phyloP scores from a whole-genome alignment of 352 stramenopile species.

The Peronospora destructor region DNA sequence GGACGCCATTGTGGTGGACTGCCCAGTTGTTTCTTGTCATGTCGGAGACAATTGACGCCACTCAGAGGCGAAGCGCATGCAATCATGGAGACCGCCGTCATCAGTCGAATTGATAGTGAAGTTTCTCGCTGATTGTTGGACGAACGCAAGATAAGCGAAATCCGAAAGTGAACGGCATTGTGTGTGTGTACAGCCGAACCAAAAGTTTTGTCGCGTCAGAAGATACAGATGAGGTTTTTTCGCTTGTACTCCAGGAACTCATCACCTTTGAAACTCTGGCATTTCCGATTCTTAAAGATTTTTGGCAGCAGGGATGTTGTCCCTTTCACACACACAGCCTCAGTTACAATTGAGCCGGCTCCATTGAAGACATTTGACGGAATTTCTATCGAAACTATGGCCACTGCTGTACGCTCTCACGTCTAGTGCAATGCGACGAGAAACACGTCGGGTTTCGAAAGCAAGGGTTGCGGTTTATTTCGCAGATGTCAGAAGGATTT shows the following conservation, averaged over 20 bases:
- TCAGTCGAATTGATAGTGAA: background rate
- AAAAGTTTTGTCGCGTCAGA: slow-evolving; percentile 4
- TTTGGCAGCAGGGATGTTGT: background rate
- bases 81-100: slow-evolving; percentile 24
- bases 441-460: slow-evolving; percentile 7
- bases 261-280: background rate
- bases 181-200: background rate
- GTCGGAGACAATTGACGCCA: too few species aligned
- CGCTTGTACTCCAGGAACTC: background rate
- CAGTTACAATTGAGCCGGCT: background rate
- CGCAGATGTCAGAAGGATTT: slow-evolving; percentile 21
- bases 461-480: slow-evolving; percentile 17
- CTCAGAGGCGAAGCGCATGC: slow-evolving; percentile 20
- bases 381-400: background rate
- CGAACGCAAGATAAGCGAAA: slow-evolving; percentile 22
- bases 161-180: slow-evolving; percentile 22
- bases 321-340: background rate
- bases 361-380: background rate
- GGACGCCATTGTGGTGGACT: slow-evolving; percentile 54
- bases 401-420: background rate
- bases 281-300: background rate
- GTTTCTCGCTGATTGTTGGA: slow-evolving; percentile 1
- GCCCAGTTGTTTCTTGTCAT: slow-evolving; percentile 5
- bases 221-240: background rate
- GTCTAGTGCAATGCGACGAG: background rate